Evolutionary conservation across 2,329 filamentous ascomycete species (phyloP).

Genomic region (Hypoxylon sp.): DNA sequence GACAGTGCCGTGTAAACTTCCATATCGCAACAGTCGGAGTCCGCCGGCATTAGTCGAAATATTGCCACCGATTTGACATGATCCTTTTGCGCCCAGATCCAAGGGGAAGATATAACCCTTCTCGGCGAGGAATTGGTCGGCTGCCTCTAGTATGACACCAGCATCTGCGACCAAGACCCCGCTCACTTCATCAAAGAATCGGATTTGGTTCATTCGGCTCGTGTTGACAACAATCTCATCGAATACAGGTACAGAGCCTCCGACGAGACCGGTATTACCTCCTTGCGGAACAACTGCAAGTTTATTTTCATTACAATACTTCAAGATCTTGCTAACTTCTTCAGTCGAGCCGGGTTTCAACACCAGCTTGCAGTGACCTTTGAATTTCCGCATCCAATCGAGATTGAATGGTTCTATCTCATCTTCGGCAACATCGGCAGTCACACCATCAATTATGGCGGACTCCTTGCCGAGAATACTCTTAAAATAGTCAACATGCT

Average conservation of each 20-base stretch:
- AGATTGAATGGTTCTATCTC: conserved; percentile 94
- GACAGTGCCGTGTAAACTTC: conserved; percentile 92
- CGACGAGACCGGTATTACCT: conserved; percentile 95
- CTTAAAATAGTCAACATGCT: conserved; percentile 88
- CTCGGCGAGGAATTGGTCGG: conserved; percentile 87
- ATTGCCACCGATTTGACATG: conserved; percentile 96
- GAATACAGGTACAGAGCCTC: conserved; percentile 95
- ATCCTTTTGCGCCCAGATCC: conserved; percentile 97
- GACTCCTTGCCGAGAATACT: conserved; percentile 83
- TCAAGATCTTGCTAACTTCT: conserved; percentile 90
- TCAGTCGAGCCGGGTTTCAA: conserved; percentile 87
- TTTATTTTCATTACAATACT: conserved; percentile 94
- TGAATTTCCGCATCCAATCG: conserved; percentile 99
- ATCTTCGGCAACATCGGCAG: conserved; percentile 75
- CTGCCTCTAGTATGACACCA: conserved; percentile 90
- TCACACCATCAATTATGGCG: conserved; percentile 88
- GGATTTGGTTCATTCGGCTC: conserved; percentile 89
- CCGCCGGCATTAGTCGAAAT: conserved; percentile 96
- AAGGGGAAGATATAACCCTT: conserved; percentile 92
- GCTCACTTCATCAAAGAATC: conserved; percentile 92
- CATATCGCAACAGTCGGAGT: conserved; percentile 89
- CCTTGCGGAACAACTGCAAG: conserved; percentile 97
- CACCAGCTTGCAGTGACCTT: conserved; percentile 88
- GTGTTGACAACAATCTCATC: conserved; percentile 97
- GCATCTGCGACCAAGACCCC: conserved; percentile 92